Evolutionary conservation across 768 basidiomycete species (phyloP), one percentile per base, ranked within the genome.

Genomic region (Tephrocybe sp.): DNA sequence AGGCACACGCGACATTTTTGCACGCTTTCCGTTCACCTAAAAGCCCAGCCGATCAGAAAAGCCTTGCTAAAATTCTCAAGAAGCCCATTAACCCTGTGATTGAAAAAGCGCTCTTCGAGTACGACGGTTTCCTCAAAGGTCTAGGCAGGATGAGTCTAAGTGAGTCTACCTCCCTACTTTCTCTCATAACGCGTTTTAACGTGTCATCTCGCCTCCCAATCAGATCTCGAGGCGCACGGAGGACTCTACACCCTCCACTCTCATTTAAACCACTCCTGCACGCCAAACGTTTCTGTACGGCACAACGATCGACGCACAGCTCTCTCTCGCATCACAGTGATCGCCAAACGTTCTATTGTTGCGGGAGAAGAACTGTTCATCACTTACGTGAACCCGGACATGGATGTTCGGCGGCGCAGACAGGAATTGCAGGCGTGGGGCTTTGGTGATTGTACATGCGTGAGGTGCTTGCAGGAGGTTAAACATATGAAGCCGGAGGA

Each of bases 191-290:
- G n/a, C 46, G 30, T 39, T 41, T 36, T 43, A 46, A 29, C 18
- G 6, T 16, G 11, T 47, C 50, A 31, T 33, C 33, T 38, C 36
- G 13, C 36, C 31, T 16, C 30, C 15, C 19, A 6, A 39, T 15
- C 15, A 86, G 86, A 93, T 60, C 71, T 93, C 43, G 92, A 94
- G 68, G 80, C 86, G 1, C 89, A 93, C 47, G 91, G 91, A 2
- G 92, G 91, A 2, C 71, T 95, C 9, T 95, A 94, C 67, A 78
- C 77, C 18, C 76, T 94, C 4, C 91, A 94, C 63, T 86, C 91
- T 2, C 89, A 94, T 57, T 65, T 94, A 24, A 97, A 95, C 65
- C 93, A 97, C 64, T 78, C 78, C 6, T 97, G 93, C 65, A 64
- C 70, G 15, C 91, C 93, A 0, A 94, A 91, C 64, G 57, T 84